Percentiles rank a stretch among this genome's conserved stretches.
These are phyloP conservation scores for Penicillium italicum DNA, from an alignment of 2,329 filamentous ascomycete species.

Conservation along the genomic window DNA sequence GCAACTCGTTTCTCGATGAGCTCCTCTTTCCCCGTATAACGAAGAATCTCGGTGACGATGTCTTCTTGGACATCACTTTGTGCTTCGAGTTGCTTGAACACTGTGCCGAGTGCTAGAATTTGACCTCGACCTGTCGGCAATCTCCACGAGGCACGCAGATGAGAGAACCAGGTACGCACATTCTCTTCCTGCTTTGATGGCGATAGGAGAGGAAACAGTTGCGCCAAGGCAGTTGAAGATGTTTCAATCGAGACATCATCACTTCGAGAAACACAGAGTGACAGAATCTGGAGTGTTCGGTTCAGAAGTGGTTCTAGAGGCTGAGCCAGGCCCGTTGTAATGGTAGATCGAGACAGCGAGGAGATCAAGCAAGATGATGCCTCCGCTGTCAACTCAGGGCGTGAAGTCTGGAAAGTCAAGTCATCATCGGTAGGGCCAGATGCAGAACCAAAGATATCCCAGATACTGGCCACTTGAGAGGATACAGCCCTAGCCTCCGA, in stretches of 20 bases:
- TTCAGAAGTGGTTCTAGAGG: slow-evolving; percentile 27
- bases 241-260: slow-evolving; percentile 42
- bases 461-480: slow-evolving; percentile 30
- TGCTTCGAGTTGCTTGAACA: slow-evolving; percentile 34
- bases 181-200: slow-evolving; percentile 31
- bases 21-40: slow-evolving; percentile 36
- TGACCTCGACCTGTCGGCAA: slow-evolving; percentile 43
- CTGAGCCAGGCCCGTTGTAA: slow-evolving; percentile 6
- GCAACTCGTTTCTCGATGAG: slow-evolving; percentile 42
- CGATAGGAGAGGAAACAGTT: slow-evolving; percentile 40
- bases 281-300: slow-evolving; percentile 33
- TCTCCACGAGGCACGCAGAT: slow-evolving; percentile 36
- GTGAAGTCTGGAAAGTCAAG: slow-evolving; percentile 38
- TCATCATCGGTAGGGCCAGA: slow-evolving; percentile 37
- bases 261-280: slow-evolving; percentile 39
- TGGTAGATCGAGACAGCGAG: slow-evolving; percentile 35
- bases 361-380: slow-evolving; percentile 39
- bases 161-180: slow-evolving; percentile 40
- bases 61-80: slow-evolving; percentile 23
- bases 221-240: slow-evolving; percentile 40
- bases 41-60: slow-evolving; percentile 35
- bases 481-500: slow-evolving; percentile 28
- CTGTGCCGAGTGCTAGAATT: slow-evolving; percentile 41
- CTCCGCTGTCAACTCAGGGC: slow-evolving; percentile 44
- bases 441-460: slow-evolving; percentile 38